Percentiles rank a stretch among this genome's conserved stretches.
These are phyloP conservation scores for Suhomyces anneliseae DNA, from an alignment of 1,139 yeast genomes.

Conservation along the genomic window DNA sequence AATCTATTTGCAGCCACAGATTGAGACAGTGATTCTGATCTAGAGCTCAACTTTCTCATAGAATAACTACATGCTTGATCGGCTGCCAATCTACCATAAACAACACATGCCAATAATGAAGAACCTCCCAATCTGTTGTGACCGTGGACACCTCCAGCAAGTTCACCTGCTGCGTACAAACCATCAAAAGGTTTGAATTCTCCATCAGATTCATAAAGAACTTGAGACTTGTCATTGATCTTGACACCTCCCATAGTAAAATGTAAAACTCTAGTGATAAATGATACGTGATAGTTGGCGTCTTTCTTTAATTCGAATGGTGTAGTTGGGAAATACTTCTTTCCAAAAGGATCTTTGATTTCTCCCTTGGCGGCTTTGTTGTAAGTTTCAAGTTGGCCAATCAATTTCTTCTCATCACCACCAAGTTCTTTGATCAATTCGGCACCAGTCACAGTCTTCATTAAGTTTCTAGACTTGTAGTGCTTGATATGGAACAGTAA, in stretches of 20 bases:
- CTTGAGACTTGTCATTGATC: conserved; percentile 60
- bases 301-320: conserved; percentile 39
- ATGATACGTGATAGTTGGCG: conserved; percentile 48
- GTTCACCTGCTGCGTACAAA: conserved; percentile 75
- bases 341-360: conserved; percentile 47
- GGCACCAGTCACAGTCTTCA: conserved; percentile 52
- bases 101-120: conserved; percentile 76
- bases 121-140: conserved; percentile 77
- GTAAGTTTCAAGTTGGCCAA: conserved; percentile 43
- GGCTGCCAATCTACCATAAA: conserved; percentile 69
- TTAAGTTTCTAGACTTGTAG: conserved; percentile 64
- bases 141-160: conserved; percentile 84
- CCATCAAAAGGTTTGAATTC: conserved; percentile 49
- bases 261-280: conserved; percentile 74
- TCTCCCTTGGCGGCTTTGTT: conserved; percentile 47
- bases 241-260: conserved; percentile 87
- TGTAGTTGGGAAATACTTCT: conserved; percentile 51
- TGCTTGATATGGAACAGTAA: conserved; percentile 62
- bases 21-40: conserved; percentile 4
- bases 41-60: conserved; percentile 30
- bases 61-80: conserved; percentile 38
- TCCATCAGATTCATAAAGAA: conserved; percentile 39
- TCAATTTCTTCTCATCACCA: conserved; percentile 27
- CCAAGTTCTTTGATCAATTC: conserved; percentile 51
- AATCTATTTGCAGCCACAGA: conserved; percentile 35